phyloP scores from a whole-genome alignment of 495 filamentous ascomycete species.

The Xylaria sp. region DNA sequence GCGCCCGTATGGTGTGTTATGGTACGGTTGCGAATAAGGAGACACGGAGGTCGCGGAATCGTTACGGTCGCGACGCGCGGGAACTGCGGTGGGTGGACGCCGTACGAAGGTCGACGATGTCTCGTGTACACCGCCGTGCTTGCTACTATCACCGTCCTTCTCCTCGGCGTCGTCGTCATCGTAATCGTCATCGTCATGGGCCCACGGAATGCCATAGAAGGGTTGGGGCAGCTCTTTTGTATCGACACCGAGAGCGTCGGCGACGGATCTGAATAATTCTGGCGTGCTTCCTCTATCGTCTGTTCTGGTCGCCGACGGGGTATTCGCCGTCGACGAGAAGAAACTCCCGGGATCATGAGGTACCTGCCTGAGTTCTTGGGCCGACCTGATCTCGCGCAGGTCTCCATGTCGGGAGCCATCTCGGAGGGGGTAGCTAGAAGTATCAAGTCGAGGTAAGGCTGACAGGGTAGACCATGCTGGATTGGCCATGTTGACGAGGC shows the following conservation, averaged over 20 bases:
- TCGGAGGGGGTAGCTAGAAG: conserved; percentile 10
- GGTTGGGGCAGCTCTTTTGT: conserved; percentile 35
- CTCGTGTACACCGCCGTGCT: conserved; percentile 18
- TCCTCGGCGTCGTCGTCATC: conserved; percentile 15
- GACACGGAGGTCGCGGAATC: conserved; percentile 18
- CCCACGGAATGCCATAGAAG: conserved; percentile 25
- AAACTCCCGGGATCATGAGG: conserved; percentile 16
- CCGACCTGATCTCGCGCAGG: conserved; percentile 13
- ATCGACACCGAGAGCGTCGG: conserved; percentile 35
- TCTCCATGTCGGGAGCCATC: conserved; percentile 3
- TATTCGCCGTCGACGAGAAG: conserved; percentile 17
- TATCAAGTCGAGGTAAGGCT: conserved; percentile 28
- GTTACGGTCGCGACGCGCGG: conserved; percentile 20
- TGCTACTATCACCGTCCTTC: not conserved
- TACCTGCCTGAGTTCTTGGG: conserved; percentile 13
- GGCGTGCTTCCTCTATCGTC: conserved; percentile 13
- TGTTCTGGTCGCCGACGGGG: conserved; percentile 7
- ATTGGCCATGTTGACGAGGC: conserved; percentile 27
- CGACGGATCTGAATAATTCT: conserved; percentile 35
- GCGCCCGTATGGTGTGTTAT: not conserved
- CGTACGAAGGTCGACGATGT: conserved; percentile 22
- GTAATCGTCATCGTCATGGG: conserved; percentile 21
- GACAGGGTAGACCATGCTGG: conserved; percentile 26
- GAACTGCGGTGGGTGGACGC: conserved; percentile 3
- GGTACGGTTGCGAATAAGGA: conserved; percentile 23